Conservation (phyloP, 1,284 basidiomycete species). For the Cryptococcus sp. region DNA sequence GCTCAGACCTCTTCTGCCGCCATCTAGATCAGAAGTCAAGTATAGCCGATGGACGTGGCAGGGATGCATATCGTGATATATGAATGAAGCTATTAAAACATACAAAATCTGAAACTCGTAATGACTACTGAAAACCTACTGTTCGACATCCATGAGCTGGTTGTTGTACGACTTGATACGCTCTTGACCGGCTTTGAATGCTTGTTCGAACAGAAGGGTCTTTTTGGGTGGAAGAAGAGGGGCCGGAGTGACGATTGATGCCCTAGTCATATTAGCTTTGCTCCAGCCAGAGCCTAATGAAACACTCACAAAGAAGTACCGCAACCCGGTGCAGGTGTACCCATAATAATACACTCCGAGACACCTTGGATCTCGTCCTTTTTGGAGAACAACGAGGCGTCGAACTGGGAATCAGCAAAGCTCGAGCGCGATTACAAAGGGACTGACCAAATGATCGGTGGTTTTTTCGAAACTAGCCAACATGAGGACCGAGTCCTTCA, state of each 20-base stretch:
- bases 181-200: slow-evolving; percentile 39
- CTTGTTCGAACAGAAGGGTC: slow-evolving; percentile 57
- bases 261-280: slow-evolving; percentile 46
- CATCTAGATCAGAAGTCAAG: not conserved
- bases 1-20: not conserved
- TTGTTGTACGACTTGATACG: slow-evolving; percentile 11
- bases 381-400: slow-evolving; percentile 94
- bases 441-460: slow-evolving; percentile 78
- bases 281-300: not conserved
- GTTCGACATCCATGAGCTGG: not conserved
- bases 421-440: not conserved
- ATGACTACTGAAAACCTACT: too few species aligned
- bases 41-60: too few species aligned
- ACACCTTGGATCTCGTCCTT: slow-evolving; percentile 93
- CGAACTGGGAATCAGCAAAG: slow-evolving; percentile 57
- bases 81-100: not conserved
- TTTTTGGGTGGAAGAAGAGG: slow-evolving; percentile 57
- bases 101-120: too few species aligned
- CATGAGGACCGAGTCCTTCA: slow-evolving; percentile 99
- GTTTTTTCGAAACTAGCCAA: slow-evolving; percentile 99
- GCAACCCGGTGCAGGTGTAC: slow-evolving; percentile 91
- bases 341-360: slow-evolving; percentile 99
- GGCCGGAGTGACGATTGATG: slow-evolving; percentile 57
- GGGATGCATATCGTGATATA: not conserved
- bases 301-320: slow-evolving; percentile 83